phyloP scores from a whole-genome alignment of 257 asterid genomes.

The Przewalskia tangutica region DNA sequence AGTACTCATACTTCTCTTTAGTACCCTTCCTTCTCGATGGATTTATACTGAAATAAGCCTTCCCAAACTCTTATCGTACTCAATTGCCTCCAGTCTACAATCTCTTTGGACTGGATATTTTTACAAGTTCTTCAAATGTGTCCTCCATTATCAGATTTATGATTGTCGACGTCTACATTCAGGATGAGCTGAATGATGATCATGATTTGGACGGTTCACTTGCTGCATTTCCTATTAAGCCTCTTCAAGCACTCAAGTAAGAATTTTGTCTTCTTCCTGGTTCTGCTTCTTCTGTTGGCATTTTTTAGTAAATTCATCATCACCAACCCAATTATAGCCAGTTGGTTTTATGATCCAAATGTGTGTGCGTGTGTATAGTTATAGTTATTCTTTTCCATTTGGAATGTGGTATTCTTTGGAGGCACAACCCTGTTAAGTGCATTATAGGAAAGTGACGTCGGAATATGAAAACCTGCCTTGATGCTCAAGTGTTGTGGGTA shows the following conservation, averaged over 20 bases:
- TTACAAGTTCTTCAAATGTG: background rate
- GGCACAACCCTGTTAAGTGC: background rate
- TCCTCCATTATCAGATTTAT: background rate
- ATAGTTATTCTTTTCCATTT: background rate
- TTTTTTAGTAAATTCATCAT: background rate
- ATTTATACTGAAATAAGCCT: background rate
- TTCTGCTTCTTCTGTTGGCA: conserved; percentile 2
- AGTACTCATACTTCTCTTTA: background rate
- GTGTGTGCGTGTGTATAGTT: background rate
- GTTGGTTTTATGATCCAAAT: background rate
- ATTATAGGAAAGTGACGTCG: background rate
- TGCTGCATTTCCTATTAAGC: conserved; percentile 83
- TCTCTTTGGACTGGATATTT: conserved; percentile 7
- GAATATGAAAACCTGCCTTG: background rate
- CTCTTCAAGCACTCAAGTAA: conserved; percentile 94
- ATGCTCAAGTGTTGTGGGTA: background rate
- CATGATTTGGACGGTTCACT: conserved; percentile 67
- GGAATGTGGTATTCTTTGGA: background rate
- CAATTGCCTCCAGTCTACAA: background rate
- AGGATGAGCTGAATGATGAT: conserved; percentile 56
- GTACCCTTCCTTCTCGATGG: background rate
- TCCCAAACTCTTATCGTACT: background rate
- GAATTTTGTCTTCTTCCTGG: background rate
- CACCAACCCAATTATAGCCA: background rate
- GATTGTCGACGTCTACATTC: conserved; percentile 7